Evolutionary conservation across 768 basidiomycete genomes (phyloP).

Genomic region (Lentinula raphanica): DNA sequence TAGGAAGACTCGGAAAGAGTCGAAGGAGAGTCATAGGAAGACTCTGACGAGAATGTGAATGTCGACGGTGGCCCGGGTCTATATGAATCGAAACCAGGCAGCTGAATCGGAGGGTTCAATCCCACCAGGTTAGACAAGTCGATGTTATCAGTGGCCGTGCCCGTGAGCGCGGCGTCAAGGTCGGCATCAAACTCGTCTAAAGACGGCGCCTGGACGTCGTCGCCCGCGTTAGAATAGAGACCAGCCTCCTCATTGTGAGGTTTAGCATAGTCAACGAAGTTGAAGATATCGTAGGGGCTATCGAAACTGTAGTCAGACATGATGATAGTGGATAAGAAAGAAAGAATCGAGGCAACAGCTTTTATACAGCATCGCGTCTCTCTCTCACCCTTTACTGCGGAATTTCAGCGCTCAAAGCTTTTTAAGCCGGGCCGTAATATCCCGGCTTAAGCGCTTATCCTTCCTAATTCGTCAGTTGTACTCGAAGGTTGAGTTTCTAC

Average conservation of each 20-base stretch:
- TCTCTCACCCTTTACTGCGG: not conserved
- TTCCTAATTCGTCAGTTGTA: not conserved
- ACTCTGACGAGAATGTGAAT: slow-evolving; percentile 73
- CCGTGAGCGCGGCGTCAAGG: slow-evolving; percentile 68
- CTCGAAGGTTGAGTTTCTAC: not conserved
- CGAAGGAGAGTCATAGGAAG: slow-evolving; percentile 65
- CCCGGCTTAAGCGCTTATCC: not conserved
- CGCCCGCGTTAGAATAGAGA: slow-evolving; percentile 61
- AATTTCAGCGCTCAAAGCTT: not conserved
- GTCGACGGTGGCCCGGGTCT: slow-evolving; percentile 70
- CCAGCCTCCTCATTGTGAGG: slow-evolving; percentile 56
- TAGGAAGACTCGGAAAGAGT: slow-evolving; percentile 65
- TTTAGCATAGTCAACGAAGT: slow-evolving; percentile 28
- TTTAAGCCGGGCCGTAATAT: no score
- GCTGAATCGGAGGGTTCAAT: slow-evolving; percentile 40
- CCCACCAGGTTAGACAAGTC: slow-evolving; percentile 65
- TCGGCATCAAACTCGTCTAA: slow-evolving; percentile 82
- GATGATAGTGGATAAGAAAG: not conserved
- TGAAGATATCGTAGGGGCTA: not conserved
- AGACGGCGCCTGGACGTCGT: slow-evolving; percentile 64
- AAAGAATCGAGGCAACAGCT: not conserved
- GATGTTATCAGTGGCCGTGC: slow-evolving; percentile 54
- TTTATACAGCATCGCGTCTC: not conserved
- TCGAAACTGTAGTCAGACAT: not conserved
- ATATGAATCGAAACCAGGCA: slow-evolving; percentile 56